A percentile compares a stretch with the other conserved stretches of the same genome.
Conservation (phyloP, 345 rosid species). For the Capsella bursapastoris region DNA sequence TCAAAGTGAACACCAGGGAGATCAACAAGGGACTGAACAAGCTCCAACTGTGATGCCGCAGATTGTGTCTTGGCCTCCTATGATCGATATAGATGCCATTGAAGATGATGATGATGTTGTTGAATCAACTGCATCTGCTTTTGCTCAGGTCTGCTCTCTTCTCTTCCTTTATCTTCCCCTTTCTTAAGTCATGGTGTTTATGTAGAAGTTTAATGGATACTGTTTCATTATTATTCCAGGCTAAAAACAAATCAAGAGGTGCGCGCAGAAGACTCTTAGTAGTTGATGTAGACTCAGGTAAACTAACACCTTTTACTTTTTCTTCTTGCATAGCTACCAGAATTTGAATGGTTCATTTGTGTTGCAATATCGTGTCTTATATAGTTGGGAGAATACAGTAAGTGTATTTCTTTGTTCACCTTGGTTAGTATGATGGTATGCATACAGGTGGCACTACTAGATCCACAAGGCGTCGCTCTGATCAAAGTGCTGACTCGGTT, state of each 20-base stretch:
- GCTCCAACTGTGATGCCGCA: conserved; percentile 19
- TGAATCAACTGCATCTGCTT: conserved; percentile 74
- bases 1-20: conserved; percentile 3
- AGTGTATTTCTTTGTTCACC: conserved; percentile 15
- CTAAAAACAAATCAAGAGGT: conserved; percentile 70
- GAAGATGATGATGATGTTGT: conserved; percentile 92
- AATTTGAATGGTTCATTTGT: not conserved
- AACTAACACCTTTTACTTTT: not conserved
- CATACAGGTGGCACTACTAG: conserved; percentile 24
- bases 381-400: not conserved
- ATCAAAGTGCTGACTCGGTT: conserved; percentile 20
- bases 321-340: not conserved
- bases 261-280: conserved; percentile 47
- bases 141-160: conserved; percentile 62
- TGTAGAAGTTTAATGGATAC: conserved; percentile 15
- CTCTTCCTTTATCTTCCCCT: not conserved
- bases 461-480: conserved; percentile 24
- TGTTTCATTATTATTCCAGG: conserved; percentile 53
- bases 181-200: not conserved
- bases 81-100: conserved; percentile 52
- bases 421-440: conserved; percentile 29
- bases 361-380: conserved; percentile 11
- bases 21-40: conserved; percentile 35
- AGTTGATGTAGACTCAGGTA: conserved; percentile 83
- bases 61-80: conserved; percentile 41